Percentiles rank a stretch among this genome's conserved stretches.
Evolutionary conservation across 768 basidiomycete genomes (phyloP).

Genomic region (Lactifluus volemus): DNA sequence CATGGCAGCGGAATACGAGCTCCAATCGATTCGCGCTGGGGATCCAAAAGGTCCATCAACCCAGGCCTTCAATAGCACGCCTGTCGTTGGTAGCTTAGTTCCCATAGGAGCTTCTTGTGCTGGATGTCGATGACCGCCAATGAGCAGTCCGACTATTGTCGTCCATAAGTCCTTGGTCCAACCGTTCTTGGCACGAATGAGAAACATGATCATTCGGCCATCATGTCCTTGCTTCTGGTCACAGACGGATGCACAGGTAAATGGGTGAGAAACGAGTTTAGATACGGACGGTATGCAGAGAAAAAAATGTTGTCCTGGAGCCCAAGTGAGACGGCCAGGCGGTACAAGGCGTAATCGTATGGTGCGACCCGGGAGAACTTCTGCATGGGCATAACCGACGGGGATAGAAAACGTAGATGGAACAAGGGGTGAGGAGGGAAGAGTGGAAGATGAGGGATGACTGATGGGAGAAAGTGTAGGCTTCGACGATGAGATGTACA

Average conservation of each 20-base stretch:
- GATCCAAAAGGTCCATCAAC: conserved; percentile 70
- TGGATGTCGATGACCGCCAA: conserved; percentile 24
- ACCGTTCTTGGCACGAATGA: conserved; percentile 61
- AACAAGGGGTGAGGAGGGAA: conserved; percentile 11
- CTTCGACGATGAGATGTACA: neutral
- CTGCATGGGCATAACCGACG: conserved; percentile 57
- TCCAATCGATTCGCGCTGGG: conserved; percentile 50
- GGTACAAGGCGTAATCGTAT: conserved; percentile 59
- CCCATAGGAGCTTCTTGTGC: conserved; percentile 28
- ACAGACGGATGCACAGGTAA: conserved; percentile 57
- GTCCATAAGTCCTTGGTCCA: conserved; percentile 64
- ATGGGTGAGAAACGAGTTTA: conserved; percentile 57
- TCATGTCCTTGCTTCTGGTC: conserved; percentile 38
- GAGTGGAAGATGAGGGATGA: neutral
- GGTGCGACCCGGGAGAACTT: conserved; percentile 61
- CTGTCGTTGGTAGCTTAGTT: conserved; percentile 31
- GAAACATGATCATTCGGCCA: conserved; percentile 50
- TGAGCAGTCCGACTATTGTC: conserved; percentile 33
- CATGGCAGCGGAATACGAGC: conserved; percentile 45
- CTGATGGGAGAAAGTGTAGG: neutral
- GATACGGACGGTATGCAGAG: conserved; percentile 59
- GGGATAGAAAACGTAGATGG: conserved; percentile 39
- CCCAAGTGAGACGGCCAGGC: conserved; percentile 51
- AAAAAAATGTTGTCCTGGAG: conserved; percentile 72
- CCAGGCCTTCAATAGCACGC: conserved; percentile 46